Conservation (phyloP, 2,329 filamentous ascomycete genomes). For the Neodidymelliopsis sp. region DNA sequence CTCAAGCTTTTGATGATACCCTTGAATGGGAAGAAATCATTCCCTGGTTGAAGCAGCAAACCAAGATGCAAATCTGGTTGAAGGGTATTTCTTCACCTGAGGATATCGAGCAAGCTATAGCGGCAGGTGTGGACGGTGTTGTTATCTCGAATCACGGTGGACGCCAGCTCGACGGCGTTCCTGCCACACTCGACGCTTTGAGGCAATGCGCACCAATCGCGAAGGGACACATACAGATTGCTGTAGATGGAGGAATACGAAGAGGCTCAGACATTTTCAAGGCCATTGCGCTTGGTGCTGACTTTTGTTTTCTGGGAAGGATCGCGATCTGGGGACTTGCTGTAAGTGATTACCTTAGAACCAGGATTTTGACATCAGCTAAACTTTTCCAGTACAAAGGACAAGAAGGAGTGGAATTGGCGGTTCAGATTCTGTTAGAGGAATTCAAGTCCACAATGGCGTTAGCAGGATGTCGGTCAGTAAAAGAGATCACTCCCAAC, state of each 20-base stretch:
- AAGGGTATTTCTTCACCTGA: constrained; percentile 45
- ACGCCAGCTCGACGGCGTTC: constrained; percentile 64
- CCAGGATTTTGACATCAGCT: neutral
- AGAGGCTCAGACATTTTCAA: constrained; percentile 66
- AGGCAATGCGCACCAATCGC: constrained; percentile 50
- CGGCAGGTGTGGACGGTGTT: constrained; percentile 49
- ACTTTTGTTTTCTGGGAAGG: constrained; percentile 59
- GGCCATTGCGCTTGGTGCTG: constrained; percentile 60
- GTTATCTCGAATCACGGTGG: constrained; percentile 67
- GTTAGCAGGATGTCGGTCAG: constrained; percentile 29
- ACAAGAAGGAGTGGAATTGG: constrained; percentile 51
- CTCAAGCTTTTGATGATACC: constrained; percentile 29
- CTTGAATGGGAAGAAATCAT: constrained; percentile 60
- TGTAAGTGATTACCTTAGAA: constrained; percentile 31
- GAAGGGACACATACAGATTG: constrained; percentile 61
- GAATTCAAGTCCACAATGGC: constrained; percentile 42
- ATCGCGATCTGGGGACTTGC: constrained; percentile 60
- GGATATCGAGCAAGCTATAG: constrained; percentile 55
- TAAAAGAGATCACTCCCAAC: constrained; percentile 18
- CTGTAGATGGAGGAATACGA: constrained; percentile 67
- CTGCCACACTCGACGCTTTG: constrained; percentile 60
- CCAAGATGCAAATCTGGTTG: constrained; percentile 59
- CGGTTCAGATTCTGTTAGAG: constrained; percentile 51
- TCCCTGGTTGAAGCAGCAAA: constrained; percentile 57
- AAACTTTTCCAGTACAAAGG: constrained; percentile 43